A percentile compares a stretch with the other conserved stretches of the same genome.
Evolutionary conservation across 441 rosid genomes (phyloP).

Genomic region (Pelargonium citronellum): DNA sequence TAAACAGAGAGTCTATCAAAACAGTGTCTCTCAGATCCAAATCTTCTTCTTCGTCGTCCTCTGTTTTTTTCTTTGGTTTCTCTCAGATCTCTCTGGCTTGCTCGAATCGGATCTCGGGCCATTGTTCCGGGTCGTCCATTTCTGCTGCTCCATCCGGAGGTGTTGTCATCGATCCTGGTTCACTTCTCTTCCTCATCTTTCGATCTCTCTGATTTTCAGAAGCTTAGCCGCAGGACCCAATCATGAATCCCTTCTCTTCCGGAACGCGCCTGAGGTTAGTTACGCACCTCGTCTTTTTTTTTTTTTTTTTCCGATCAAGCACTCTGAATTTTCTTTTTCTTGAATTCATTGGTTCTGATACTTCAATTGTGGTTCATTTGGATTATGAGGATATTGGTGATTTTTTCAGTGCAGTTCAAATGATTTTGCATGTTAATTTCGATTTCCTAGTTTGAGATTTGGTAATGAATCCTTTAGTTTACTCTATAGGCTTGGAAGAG

Average conservation of each 20-base stretch:
- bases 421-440: neutral
- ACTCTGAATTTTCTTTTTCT: slow-evolving; percentile 5
- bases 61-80: neutral
- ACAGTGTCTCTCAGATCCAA: slow-evolving; percentile 38
- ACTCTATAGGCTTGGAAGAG: too few relatives aligned
- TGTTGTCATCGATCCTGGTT: slow-evolving; percentile 3
- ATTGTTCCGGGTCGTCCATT: slow-evolving; percentile 17
- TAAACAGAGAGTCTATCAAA: too few relatives aligned
- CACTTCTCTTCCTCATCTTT: slow-evolving; percentile 4
- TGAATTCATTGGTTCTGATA: neutral
- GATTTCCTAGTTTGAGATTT: neutral
- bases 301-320: slow-evolving; percentile 20
- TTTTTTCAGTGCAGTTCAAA: slow-evolving; percentile 10
- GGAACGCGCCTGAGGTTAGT: slow-evolving; percentile 90
- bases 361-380: neutral
- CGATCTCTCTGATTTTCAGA: slow-evolving; percentile 15
- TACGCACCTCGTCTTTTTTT: slow-evolving; percentile 9
- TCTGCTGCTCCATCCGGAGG: neutral
- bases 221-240: slow-evolving; percentile 31
- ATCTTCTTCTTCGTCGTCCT: slow-evolving; percentile 25
- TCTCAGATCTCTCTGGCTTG: slow-evolving; percentile 34
- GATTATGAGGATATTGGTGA: slow-evolving; percentile 8
- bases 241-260: slow-evolving; percentile 98
- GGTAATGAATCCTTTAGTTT: neutral
- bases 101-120: slow-evolving; percentile 33